Conservation (phyloP, 2,329 filamentous ascomycete species). For the Periconia macrospinosa region DNA sequence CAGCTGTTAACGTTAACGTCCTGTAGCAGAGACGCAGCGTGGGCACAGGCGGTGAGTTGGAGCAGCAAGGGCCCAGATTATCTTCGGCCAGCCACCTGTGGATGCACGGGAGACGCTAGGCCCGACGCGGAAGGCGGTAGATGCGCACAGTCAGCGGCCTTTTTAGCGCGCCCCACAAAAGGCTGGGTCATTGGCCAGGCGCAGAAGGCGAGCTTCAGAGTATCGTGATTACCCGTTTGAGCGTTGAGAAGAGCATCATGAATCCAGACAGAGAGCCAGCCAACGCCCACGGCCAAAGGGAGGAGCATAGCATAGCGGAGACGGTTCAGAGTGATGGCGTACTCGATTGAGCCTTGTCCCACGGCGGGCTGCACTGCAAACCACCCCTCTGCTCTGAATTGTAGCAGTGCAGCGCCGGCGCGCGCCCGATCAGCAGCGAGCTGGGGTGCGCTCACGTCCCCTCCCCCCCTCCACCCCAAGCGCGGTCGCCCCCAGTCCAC, state of each 20-base stretch:
- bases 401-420: not conserved
- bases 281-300: not conserved
- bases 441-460: constrained; percentile 5
- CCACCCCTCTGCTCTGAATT: too few species aligned
- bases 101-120: constrained; percentile 3
- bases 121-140: constrained; percentile 22
- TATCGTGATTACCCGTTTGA: constrained; percentile 12
- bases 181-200: constrained; percentile 4
- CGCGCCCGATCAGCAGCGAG: constrained; percentile 22
- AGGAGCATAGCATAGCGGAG: not conserved
- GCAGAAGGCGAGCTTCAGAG: constrained; percentile 6
- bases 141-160: constrained; percentile 1
- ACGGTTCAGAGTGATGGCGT: not conserved
- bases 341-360: not conserved
- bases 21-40: too few species aligned
- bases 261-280: not conserved
- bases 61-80: not conserved
- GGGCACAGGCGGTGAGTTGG: not conserved
- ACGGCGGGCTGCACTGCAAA: too few species aligned
- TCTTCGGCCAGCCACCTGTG: constrained; percentile 1
- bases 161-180: constrained; percentile 10
- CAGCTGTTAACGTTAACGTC: too few species aligned
- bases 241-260: not conserved
- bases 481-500: constrained; percentile 21
- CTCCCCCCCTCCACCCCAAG: constrained; percentile 18